Percentiles rank a stretch among this genome's conserved stretches.
phyloP scores from a whole-genome alignment of 345 rosid species.

The Gossypium rotundifolium region DNA sequence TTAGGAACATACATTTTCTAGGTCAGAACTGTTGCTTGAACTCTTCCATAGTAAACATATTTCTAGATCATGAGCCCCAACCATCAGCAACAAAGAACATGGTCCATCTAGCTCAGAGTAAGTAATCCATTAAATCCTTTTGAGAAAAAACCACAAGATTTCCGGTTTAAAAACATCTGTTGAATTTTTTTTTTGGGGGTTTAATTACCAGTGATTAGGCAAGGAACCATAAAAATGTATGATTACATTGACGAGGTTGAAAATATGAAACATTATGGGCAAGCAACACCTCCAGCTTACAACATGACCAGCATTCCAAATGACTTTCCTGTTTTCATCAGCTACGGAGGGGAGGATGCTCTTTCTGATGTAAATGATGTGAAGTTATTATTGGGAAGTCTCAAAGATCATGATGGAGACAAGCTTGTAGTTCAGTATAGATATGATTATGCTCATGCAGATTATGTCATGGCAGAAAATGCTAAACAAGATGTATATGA shows the following conservation, averaged over 20 bases:
- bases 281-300: conserved; percentile 33
- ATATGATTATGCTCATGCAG: conserved; percentile 39
- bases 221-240: conserved; percentile 38
- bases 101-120: conserved; percentile 59
- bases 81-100: conserved; percentile 48
- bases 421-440: conserved; percentile 30
- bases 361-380: conserved; percentile 38
- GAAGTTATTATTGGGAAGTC: conserved; percentile 26
- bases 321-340: conserved; percentile 38
- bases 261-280: conserved; percentile 40
- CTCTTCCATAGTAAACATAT: conserved; percentile 25
- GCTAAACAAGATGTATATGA: conserved; percentile 42
- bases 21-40: conserved; percentile 62
- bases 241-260: conserved; percentile 28
- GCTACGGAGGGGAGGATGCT: conserved; percentile 45
- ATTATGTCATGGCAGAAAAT: conserved; percentile 39
- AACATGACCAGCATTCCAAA: conserved; percentile 42
- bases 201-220: conserved; percentile 31
- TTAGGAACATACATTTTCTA: neutral
- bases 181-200: neutral
- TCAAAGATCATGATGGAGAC: conserved; percentile 31
- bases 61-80: conserved; percentile 49
- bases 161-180: neutral
- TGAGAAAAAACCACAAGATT: neutral
- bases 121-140: conserved; percentile 5